Percentiles rank a stretch among this genome's conserved stretches.
phyloP scores from a whole-genome alignment of 306 rosid genomes.

The Pyrus pyrifolia region DNA sequence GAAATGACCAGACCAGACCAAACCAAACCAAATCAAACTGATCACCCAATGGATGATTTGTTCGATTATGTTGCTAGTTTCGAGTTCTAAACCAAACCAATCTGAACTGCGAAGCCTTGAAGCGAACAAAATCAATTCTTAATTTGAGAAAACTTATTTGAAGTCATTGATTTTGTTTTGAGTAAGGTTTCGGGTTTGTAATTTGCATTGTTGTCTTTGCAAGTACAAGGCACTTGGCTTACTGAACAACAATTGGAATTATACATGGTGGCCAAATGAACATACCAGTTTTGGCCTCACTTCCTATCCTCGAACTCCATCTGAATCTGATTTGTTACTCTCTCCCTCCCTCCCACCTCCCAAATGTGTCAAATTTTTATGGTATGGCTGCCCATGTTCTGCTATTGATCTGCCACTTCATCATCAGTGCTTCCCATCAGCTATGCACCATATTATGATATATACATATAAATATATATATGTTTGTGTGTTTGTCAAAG shows the following conservation, averaged over 20 bases:
- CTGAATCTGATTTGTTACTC: neutral
- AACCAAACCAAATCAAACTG: neutral
- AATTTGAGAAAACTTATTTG: too few species aligned
- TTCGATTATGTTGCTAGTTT: neutral
- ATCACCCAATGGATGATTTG: neutral
- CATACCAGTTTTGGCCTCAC: neutral
- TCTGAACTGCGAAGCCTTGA: too few species aligned
- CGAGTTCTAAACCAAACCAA: neutral
- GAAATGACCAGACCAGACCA: neutral
- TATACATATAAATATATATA: too few species aligned
- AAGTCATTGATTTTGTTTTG: too few species aligned
- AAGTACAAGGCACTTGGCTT: too few species aligned
- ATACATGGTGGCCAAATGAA: too few species aligned
- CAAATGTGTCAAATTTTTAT: neutral
- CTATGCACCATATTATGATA: neutral
- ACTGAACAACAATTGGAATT: too few species aligned
- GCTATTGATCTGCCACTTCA: neutral
- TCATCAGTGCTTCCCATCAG: slow-evolving; percentile 14
- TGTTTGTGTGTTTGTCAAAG: too few species aligned
- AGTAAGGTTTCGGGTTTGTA: too few species aligned
- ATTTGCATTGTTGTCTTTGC: too few species aligned
- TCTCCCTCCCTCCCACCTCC: neutral
- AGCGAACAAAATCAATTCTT: too few species aligned
- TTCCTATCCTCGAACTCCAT: neutral
- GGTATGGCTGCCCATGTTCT: slow-evolving; percentile 20